Evolutionary conservation across 257 asterid species (phyloP), one percentile per base, ranked within the genome.

Genomic region (Fraxinus cuspidata): DNA sequence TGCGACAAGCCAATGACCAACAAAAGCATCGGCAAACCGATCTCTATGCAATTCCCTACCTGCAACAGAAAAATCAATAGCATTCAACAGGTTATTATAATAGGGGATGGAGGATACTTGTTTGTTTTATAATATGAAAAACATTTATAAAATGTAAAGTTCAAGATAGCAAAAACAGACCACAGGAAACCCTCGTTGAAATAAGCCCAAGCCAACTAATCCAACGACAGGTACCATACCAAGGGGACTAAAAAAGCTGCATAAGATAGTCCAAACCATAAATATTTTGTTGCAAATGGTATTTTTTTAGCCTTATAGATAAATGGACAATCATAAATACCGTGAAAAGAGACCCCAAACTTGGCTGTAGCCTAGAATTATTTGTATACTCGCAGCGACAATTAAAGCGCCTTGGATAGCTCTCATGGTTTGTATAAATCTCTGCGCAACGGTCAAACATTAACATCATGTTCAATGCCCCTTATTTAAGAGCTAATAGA

Each of bases 171-270:
- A 70, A 69, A 31, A 73, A 78, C 89, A 74, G 83, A 96, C 99
- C 53, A 86, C 86, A 38, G 99, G 97, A 86, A 96, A 93, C 67
- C 98, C 99, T 78, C 98, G 92, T 77, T 96, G 97, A 81, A 93
- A 93, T 84, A 96, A 81, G 85, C 99, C 99, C 44, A 96, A 86
- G 66, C 99, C 99, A 18, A 92, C 96, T 81, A 96, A 88, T 82
- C 97, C 99, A 71, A 93, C 97, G 13, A 96, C 96, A 60, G 99
- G 98, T 72, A 96, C 99, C 96, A 96, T 89, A 69, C 98, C 97
- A 27, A 96, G 99, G 74, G 99, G 99, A 79, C 99, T 96, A 84
- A 95, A 95, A 82, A 95, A 93, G 23, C 99, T 95, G 96, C 49
- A 73, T 65, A 77, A 71, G 31, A 82, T 38, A 31, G 15, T 32